phyloP scores from a whole-genome alignment of 1,284 basidiomycete species.

The Ustilago esculenta region DNA sequence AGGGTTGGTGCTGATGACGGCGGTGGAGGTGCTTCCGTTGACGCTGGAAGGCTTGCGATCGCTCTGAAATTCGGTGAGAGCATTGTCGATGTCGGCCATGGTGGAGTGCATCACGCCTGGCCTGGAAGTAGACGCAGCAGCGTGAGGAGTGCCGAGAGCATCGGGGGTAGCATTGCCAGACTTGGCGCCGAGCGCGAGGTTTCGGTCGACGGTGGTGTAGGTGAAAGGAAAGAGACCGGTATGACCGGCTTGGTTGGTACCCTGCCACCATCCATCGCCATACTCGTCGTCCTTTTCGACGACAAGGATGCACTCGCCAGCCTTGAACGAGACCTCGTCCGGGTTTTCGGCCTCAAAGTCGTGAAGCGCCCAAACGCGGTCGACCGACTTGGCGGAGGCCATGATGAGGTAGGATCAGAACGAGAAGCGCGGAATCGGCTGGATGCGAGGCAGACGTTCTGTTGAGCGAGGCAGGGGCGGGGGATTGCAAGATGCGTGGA shows the following conservation, averaged over 20 bases:
- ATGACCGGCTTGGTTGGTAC: slow-evolving; percentile 82
- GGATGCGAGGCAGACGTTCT: too few relatives aligned
- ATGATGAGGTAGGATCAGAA: slow-evolving; percentile 12
- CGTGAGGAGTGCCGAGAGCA: slow-evolving; percentile 34
- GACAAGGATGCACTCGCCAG: slow-evolving; percentile 87
- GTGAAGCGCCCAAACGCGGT: slow-evolving; percentile 74
- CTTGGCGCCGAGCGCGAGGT: slow-evolving; percentile 44
- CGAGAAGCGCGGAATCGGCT: neutral
- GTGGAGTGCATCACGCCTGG: slow-evolving; percentile 63
- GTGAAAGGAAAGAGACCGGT: slow-evolving; percentile 89
- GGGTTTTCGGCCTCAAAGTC: slow-evolving; percentile 90
- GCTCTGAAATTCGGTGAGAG: slow-evolving; percentile 59
- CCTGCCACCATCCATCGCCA: slow-evolving; percentile 99
- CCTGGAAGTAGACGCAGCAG: slow-evolving; percentile 4
- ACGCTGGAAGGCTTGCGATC: slow-evolving; percentile 21
- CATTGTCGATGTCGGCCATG: slow-evolving; percentile 66
- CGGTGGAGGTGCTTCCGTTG: slow-evolving; percentile 11
- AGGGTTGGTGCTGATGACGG: slow-evolving; percentile 9
- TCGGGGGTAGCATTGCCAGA: slow-evolving; percentile 34
- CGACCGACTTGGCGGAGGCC: slow-evolving; percentile 45
- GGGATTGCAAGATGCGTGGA: too few relatives aligned
- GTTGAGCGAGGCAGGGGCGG: too few relatives aligned
- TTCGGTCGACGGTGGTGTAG: slow-evolving; percentile 74
- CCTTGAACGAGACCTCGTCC: slow-evolving; percentile 87
- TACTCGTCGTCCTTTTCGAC: slow-evolving; percentile 93